phyloP scores from a whole-genome alignment of 2,329 filamentous ascomycete species.

The Akanthomyces muscarius region DNA sequence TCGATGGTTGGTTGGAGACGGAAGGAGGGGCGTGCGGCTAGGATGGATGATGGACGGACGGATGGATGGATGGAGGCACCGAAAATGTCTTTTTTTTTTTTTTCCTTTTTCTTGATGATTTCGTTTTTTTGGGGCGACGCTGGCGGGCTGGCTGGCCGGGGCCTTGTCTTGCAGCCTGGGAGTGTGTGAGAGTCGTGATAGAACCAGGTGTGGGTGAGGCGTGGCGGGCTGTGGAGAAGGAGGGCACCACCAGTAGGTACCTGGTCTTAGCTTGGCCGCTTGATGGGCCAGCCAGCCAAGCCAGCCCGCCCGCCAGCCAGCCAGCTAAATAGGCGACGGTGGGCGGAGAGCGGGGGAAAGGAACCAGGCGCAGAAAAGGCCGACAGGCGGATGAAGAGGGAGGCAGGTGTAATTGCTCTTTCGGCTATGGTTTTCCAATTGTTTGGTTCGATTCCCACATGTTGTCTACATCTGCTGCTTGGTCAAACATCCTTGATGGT shows the following conservation, averaged over 20 bases:
- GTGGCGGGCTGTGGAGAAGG: neutral
- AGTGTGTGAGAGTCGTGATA: neutral
- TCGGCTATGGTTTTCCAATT: too few species aligned
- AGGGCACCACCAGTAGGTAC: neutral
- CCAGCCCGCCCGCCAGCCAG: neutral
- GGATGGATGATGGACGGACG: constrained; percentile 6
- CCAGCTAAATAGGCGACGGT: neutral
- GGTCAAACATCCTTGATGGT: too few species aligned
- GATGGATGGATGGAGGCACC: neutral
- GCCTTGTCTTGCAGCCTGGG: neutral
- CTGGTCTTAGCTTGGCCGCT: neutral
- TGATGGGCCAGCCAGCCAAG: neutral
- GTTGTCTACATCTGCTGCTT: too few species aligned
- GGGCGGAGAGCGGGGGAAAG: too few species aligned
- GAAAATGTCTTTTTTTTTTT: neutral
- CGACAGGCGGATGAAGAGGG: neutral
- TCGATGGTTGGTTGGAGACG: neutral
- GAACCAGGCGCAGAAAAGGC: neutral
- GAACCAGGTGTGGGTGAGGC: neutral
- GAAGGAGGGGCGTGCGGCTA: constrained; percentile 1
- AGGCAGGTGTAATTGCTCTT: too few species aligned
- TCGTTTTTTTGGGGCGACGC: neutral
- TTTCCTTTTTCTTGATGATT: neutral
- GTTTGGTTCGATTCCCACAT: too few species aligned
- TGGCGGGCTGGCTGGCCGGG: neutral